Base-by-base conservation (phyloP, 108 stramenopile species). In the Ochromonas danica region DNA sequence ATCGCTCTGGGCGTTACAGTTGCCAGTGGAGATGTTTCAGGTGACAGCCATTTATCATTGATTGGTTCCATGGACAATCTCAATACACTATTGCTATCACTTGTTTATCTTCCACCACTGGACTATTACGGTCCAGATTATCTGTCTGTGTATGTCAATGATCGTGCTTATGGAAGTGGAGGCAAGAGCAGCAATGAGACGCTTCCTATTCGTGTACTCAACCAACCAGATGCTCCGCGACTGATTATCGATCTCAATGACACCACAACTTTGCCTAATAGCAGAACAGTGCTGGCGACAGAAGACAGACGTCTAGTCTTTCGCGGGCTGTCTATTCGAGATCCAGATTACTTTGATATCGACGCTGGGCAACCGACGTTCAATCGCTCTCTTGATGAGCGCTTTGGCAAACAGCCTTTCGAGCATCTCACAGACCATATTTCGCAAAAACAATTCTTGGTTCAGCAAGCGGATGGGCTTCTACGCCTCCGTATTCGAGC, bases 81-180 rank as follows among this genome's bases (percentile, higher is more conserved):
- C 36, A 70, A 70, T 70, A 10, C 14, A 17, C 14, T 38, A 10
- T 40, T 70, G 39, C 14, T 31, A 10, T 17, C 67, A 22, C 22
- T 70, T 14, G 14, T 31, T 10, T 70, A 70, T 40, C 36, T 31
- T 40, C 67, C 67, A 22, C 10, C 22, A 31, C 36, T 10, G 10
- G 67, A 70, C 33, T 70, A 70, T 70, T 70, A 70, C 40, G 67
- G 67, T 70, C 67, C 67, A 10, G 67, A 70, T 40, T 70, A 70
- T 31, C 14, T 70, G 14, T 70, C 67, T 10, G 22, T 70, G 17
- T 70, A 17, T 40, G 67, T 22, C 67, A 22, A 22, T 10, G 67
- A 70, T 14, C 67, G 67, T 70, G 22, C 17, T 40, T 14, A 31
- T 22, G 22, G 67, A 31, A 31, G 17, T 10, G 17, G 22, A 22